These are phyloP conservation scores for Suhomyces guaymorum DNA, from an alignment of 1,139 yeast species.

Conservation along the genomic window DNA sequence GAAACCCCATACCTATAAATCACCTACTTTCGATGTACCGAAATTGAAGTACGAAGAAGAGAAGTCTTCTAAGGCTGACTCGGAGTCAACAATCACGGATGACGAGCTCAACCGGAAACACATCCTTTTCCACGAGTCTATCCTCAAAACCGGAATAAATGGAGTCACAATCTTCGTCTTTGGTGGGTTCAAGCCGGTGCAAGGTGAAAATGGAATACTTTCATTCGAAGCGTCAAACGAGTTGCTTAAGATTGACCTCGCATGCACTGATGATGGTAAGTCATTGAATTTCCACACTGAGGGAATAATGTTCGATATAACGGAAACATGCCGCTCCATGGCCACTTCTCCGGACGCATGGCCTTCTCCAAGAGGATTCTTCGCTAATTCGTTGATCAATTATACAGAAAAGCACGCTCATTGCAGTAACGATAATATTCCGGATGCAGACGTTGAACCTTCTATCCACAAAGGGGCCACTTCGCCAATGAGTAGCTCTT, in stretches of 20 bases:
- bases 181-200: slow-evolving; percentile 40
- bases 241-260: slow-evolving; percentile 39
- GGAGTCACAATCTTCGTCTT: slow-evolving; percentile 37
- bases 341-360: slow-evolving; percentile 17
- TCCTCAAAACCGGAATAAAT: slow-evolving; percentile 20
- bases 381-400: slow-evolving; percentile 38
- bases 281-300: slow-evolving; percentile 23
- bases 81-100: slow-evolving; percentile 1
- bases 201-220: slow-evolving; percentile 19
- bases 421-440: slow-evolving; percentile 10
- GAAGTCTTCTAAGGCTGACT: not conserved
- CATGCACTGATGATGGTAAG: slow-evolving; percentile 18
- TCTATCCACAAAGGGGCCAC: slow-evolving; percentile 4
- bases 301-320: slow-evolving; percentile 24
- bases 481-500: slow-evolving; percentile 12
- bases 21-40: not conserved
- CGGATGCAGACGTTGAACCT: slow-evolving; percentile 6
- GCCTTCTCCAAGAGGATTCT: slow-evolving; percentile 47
- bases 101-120: slow-evolving; percentile 6
- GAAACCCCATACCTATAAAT: not conserved
- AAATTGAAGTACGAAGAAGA: slow-evolving; percentile 2
- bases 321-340: slow-evolving; percentile 12
- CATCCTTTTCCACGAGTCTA: slow-evolving; percentile 15
- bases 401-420: slow-evolving; percentile 20
- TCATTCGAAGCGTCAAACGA: slow-evolving; percentile 38